These are phyloP conservation scores for Aspergillus steynii DNA, from an alignment of 495 filamentous ascomycete species.

Conservation along the genomic window DNA sequence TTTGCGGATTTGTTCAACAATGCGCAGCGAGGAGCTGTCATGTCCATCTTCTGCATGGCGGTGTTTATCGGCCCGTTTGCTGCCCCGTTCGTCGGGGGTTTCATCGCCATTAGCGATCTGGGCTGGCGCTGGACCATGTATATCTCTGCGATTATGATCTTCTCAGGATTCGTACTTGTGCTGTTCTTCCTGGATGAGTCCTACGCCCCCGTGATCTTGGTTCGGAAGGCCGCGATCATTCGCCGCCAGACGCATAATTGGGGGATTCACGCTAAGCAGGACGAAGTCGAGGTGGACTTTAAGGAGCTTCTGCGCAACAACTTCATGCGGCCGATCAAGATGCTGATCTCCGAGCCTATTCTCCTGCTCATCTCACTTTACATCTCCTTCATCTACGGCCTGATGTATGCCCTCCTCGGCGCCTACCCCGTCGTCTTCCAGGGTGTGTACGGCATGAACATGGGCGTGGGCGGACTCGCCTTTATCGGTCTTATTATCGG, in stretches of 20 bases:
- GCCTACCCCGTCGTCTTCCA: constrained; percentile 48
- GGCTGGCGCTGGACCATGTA: constrained; percentile 54
- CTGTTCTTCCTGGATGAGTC: constrained; percentile 37
- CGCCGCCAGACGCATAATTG: constrained; percentile 44
- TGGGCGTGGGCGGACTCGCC: constrained; percentile 36
- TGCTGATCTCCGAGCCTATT: constrained; percentile 49
- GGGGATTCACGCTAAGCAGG: constrained; percentile 51
- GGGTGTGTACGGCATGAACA: constrained; percentile 35
- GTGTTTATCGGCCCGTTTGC: constrained; percentile 51
- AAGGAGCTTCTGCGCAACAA: constrained; percentile 40
- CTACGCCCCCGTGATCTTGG: constrained; percentile 42
- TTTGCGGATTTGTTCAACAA: constrained; percentile 55
- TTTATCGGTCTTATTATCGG: constrained; percentile 44
- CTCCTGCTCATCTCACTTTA: constrained; percentile 47
- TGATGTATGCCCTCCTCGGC: constrained; percentile 45
- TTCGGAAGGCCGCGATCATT: constrained; percentile 38
- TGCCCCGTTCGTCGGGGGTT: constrained; percentile 52
- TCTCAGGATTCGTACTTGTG: constrained; percentile 27
- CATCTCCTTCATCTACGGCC: constrained; percentile 47
- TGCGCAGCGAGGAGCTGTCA: constrained; percentile 46
- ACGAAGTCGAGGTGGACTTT: constrained; percentile 45
- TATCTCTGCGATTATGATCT: constrained; percentile 41
- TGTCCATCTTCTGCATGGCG: constrained; percentile 51
- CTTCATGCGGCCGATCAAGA: constrained; percentile 42
- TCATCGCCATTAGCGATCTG: constrained; percentile 36